Evolutionary conservation across 768 basidiomycete genomes (phyloP), one percentile per base, ranked within the genome.

Genomic region (Mycena haematopus): DNA sequence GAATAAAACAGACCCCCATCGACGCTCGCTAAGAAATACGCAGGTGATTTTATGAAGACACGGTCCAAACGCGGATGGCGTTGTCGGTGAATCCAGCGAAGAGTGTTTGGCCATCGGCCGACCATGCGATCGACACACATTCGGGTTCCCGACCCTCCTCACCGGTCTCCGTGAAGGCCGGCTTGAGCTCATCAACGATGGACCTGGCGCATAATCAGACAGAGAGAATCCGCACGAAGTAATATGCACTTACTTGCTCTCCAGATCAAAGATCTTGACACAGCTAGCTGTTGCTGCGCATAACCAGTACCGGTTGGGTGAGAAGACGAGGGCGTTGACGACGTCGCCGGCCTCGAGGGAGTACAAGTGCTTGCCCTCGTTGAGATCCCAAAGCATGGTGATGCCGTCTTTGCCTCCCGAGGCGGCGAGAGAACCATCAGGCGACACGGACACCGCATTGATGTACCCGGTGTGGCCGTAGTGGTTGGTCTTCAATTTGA

Each of bases 401-500:
- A 98, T 96, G 65, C 96, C 96, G 78, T 99, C 97, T 82, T 99
- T 99, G 73, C 97, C 97, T 75, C 97, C 97, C 52, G 97, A 99
- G 51, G 97, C 97, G 70, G 96, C 96, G 73, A 99, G 88, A 25
- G 97, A 99, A 68, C 97, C 97, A 75, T 99, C 97, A 56, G 97
- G 97, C 38, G 97, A 99, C 63, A 99, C 96, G 63, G 97, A 95
- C 74, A 99, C 80, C 71, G 96, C 95, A 85, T 95, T 98, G 80
- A 99, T 95, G 85, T 98, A 99, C 67, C 96, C 97, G 53, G 93
- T 96, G 86, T 99, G 97, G 69, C 97, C 97, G 76, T 93, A 94
- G 85, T 99, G 97, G 87, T 99, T 99, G 80, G 97, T 99, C 87
- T 95, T 95, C 77, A 99, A 87, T 84, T 99, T 99, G 90, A 98